Base-by-base conservation (phyloP, 306 rosid genomes). In the Pueraria montana region DNA sequence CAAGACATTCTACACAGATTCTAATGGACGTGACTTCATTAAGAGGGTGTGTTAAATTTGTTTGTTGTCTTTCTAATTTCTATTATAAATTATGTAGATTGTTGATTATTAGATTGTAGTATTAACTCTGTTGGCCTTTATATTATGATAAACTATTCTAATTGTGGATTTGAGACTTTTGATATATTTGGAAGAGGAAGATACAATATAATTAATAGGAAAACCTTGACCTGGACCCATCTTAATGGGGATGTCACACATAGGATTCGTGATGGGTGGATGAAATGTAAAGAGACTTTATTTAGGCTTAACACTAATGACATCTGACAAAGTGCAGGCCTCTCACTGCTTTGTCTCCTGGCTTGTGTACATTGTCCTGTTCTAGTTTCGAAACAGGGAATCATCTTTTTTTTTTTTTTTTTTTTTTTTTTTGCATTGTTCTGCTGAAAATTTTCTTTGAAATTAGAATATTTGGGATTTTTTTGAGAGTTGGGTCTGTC, bases 11-110 rank as follows among this genome's bases (percentile, higher is more conserved):
- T 93, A 86, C 80, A 91, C 98, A 32, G 99, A 96, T 87, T 96
- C 99, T 70, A 96, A 91, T 59, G 99, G 99, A 26, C 97, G 97
- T 34, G 99, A 96, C 77, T 96, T 93, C 82, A 91, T 96, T 81
- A 86, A 91, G 89, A 90, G 99, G 91, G 99, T 96, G 87, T 76
- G 87, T 69, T 50, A 49, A 32, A 73, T 45, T 73, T 84, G 14
- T 68, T 59, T 82, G 10, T 42, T 40, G 34, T 67, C 30, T 3
- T 2, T 3, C 23, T 52, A 14, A 3, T 48, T 75, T 38, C 26
- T 59, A 34, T 78, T 21, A 27, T 50, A 72, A 72, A 11, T 45
- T 32, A 5, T 58, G 40, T 71, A n/a, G 27, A 55, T 34, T 34
- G 40, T 34, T 34, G 40, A 34, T 34, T 34, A 34, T 27, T 27